These are phyloP conservation scores for Monascus ruber DNA, from an alignment of 2,329 filamentous ascomycete genomes.

Conservation along the genomic window DNA sequence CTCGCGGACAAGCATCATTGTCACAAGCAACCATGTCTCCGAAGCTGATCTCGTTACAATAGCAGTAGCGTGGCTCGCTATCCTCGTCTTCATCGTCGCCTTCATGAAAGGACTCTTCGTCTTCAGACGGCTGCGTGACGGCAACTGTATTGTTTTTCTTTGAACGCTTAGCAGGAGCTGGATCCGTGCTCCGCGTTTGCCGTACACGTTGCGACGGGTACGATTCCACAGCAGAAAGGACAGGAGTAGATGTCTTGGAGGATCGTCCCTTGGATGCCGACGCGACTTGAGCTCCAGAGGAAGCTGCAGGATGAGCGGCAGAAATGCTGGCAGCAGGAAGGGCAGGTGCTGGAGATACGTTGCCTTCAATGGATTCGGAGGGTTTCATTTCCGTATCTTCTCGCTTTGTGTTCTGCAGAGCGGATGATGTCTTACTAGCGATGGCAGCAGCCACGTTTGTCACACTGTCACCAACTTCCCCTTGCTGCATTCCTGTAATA, in stretches of 20 bases:
- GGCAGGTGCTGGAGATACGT: constrained; percentile 14
- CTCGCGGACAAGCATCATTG: constrained; percentile 57
- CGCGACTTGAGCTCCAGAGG: background rate
- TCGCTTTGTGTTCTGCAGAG: constrained; percentile 17
- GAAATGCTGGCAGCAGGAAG: background rate
- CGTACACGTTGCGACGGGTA: constrained; percentile 19
- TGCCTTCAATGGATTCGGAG: constrained; percentile 22
- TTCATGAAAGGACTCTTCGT: constrained; percentile 34
- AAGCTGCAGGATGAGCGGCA: constrained; percentile 1
- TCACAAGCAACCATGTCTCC: constrained; percentile 80
- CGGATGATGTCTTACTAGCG: constrained; percentile 3
- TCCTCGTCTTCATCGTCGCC: constrained; percentile 53
- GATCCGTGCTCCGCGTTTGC: constrained; percentile 24
- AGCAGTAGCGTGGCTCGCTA: constrained; percentile 66
- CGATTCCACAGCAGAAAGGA: constrained; percentile 26
- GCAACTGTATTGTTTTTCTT: constrained; percentile 21
- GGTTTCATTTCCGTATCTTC: constrained; percentile 25
- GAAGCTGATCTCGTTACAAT: constrained; percentile 69
- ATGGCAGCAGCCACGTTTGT: constrained; percentile 4
- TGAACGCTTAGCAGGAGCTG: constrained; percentile 23
- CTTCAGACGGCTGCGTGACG: constrained; percentile 21
- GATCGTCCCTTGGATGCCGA: constrained; percentile 21
- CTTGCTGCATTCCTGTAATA: constrained; percentile 28
- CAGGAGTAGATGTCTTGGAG: constrained; percentile 32
- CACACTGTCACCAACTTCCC: constrained; percentile 16